These are phyloP conservation scores for Dipteronia dyeriana DNA, from an alignment of 345 rosid genomes.

Conservation along the genomic window DNA sequence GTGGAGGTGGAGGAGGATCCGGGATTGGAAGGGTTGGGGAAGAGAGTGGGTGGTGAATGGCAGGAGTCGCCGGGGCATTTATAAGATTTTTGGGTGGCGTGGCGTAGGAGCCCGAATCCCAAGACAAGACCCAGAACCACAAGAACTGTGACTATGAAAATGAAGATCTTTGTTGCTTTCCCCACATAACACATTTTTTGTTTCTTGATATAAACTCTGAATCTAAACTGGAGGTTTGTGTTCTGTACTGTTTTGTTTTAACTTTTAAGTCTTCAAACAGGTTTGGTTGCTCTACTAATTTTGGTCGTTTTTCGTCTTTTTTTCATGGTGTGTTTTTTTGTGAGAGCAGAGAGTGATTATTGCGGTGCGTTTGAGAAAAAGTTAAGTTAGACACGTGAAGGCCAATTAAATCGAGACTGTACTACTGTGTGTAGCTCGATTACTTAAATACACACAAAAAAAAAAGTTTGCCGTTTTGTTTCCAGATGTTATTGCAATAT, in stretches of 20 bases:
- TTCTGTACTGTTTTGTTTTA: slow-evolving; percentile 2
- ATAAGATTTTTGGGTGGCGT: slow-evolving; percentile 37
- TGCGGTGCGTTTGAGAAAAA: neutral
- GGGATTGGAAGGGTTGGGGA: slow-evolving; percentile 42
- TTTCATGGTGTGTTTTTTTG: slow-evolving; percentile 26
- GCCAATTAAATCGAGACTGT: neutral
- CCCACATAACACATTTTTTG: slow-evolving; percentile 83
- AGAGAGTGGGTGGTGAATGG: slow-evolving; percentile 39
- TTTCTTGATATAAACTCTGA: slow-evolving; percentile 16
- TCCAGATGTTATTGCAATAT: neutral
- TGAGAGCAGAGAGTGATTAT: neutral
- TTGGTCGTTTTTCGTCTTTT: slow-evolving; percentile 29
- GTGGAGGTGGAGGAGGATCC: slow-evolving; percentile 28
- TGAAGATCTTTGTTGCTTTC: slow-evolving; percentile 98
- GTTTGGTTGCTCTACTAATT: neutral
- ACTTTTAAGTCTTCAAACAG: neutral
- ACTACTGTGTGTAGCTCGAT: neutral
- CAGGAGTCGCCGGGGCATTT: slow-evolving; percentile 64
- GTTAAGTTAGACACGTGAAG: slow-evolving; percentile 20
- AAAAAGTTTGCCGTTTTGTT: neutral
- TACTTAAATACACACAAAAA: neutral
- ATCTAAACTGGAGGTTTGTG: slow-evolving; percentile 13
- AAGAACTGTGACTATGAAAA: slow-evolving; percentile 74
- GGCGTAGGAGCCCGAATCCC: slow-evolving; percentile 69
- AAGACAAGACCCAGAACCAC: slow-evolving; percentile 69